Conservation (phyloP, 495 filamentous ascomycete genomes). For the Letharia columbiana region DNA sequence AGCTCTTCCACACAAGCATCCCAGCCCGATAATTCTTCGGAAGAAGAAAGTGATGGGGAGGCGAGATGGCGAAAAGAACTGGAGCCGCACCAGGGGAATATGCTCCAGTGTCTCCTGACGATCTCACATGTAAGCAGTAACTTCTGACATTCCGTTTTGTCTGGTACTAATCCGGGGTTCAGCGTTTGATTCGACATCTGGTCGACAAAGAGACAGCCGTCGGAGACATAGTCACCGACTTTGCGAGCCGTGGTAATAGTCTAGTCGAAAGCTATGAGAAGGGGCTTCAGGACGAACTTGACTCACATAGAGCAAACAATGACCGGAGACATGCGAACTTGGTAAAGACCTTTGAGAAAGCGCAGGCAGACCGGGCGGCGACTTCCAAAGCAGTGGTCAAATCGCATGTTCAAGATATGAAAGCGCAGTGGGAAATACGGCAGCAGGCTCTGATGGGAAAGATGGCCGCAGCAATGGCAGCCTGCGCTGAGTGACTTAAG, state of each 20-base stretch:
- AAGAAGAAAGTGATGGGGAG: background rate
- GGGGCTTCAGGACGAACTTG: background rate
- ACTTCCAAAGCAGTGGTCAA: background rate
- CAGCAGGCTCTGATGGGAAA: background rate
- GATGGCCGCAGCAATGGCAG: background rate
- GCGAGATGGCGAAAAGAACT: slow-evolving; percentile 9
- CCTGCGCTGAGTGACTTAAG: background rate
- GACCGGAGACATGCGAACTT: background rate
- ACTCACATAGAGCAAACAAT: background rate
- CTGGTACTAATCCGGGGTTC: background rate
- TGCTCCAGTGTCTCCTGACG: slow-evolving; percentile 8
- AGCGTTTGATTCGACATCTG: slow-evolving; percentile 17
- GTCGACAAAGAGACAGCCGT: slow-evolving; percentile 17
- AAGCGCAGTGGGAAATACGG: background rate
- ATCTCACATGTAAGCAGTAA: slow-evolving; percentile 18
- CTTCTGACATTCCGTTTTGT: background rate
- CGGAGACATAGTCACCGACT: slow-evolving; percentile 16
- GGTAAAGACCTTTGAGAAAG: background rate
- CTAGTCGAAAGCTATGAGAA: slow-evolving; percentile 6
- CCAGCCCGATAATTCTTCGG: background rate
- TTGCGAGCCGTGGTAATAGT: background rate
- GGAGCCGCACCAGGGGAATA: slow-evolving; percentile 17
- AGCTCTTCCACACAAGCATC: background rate
- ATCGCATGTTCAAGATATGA: background rate
- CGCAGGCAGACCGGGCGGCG: background rate